Percentiles rank a stretch among this genome's conserved stretches.
Evolutionary conservation across 208 protist species (phyloP).

Genomic region (Crithidia sp.): DNA sequence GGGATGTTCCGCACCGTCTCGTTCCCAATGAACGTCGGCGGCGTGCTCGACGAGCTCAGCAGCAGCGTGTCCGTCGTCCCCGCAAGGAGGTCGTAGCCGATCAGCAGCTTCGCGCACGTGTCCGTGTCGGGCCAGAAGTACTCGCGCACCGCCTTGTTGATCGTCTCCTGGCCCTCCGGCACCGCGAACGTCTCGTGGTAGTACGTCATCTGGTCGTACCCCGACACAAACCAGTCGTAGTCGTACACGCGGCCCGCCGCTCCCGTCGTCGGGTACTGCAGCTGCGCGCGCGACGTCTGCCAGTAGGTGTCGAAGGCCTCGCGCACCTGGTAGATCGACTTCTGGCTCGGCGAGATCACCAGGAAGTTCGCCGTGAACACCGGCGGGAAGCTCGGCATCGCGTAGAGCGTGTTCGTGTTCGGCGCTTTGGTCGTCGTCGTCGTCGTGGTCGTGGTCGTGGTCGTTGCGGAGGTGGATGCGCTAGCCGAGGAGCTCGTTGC

Average conservation of each 20-base stretch:
- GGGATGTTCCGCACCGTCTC: constrained; percentile 49
- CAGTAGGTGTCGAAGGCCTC: constrained; percentile 24
- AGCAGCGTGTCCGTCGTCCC: constrained; percentile 23
- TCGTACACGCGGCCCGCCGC: constrained; percentile 31
- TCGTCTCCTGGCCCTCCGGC: constrained; percentile 6
- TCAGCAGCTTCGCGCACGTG: constrained; percentile 31
- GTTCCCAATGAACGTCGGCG: constrained; percentile 44
- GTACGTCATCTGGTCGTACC: constrained; percentile 27
- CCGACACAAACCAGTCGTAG: constrained; percentile 49
- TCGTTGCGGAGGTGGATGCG: not conserved
- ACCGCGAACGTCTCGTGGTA: constrained; percentile 32
- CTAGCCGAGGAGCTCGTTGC: too few relatives aligned
- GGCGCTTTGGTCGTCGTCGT: not conserved
- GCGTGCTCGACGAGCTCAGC: constrained; percentile 14
- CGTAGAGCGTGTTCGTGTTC: constrained; percentile 2
- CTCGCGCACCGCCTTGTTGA: constrained; percentile 25
- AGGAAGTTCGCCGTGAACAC: constrained; percentile 44
- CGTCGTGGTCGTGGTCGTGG: constrained; percentile 11
- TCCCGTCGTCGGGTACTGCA: constrained; percentile 28
- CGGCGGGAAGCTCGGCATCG: constrained; percentile 43
- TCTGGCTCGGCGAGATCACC: constrained; percentile 37
- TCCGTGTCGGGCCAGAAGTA: constrained; percentile 49
- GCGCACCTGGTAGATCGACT: constrained; percentile 29
- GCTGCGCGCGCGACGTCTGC: constrained; percentile 3
- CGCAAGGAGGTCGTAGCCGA: constrained; percentile 32